These are phyloP conservation scores for Pulveroboletus sp. DNA, from an alignment of 1,284 basidiomycete species.

Conservation along the genomic window DNA sequence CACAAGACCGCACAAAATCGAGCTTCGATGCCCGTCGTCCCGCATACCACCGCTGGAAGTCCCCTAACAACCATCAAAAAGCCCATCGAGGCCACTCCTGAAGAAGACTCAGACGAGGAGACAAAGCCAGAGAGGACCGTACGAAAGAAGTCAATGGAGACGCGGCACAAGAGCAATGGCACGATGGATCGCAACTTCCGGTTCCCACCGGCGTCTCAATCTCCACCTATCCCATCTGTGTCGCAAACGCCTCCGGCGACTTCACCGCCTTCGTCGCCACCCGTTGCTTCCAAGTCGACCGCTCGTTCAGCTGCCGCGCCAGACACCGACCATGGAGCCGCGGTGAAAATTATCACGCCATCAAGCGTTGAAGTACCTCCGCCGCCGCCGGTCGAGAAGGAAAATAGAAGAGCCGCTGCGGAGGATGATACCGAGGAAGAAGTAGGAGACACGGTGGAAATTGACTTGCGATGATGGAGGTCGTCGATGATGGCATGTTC, in stretches of 20 bases:
- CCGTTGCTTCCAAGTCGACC: constrained; percentile 2
- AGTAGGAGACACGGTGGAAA: constrained; percentile 74
- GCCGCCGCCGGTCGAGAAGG: constrained; percentile 75
- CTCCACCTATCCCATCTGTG: constrained; percentile 23
- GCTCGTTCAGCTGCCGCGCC: constrained; percentile 1
- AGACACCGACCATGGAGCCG: constrained; percentile 25
- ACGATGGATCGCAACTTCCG: constrained; percentile 79
- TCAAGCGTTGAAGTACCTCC: constrained; percentile 73
- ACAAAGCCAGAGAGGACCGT: constrained; percentile 1
- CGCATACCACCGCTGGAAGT: constrained; percentile 17
- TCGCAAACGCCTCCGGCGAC: constrained; percentile 1
- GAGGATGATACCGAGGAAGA: constrained; percentile 64
- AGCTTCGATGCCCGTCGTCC: constrained; percentile 29
- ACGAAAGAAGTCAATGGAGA: constrained; percentile 23
- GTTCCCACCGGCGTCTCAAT: constrained; percentile 53
- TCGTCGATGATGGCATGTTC: background rate
- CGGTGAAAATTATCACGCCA: constrained; percentile 49
- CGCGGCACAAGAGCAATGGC: constrained; percentile 51
- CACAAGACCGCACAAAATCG: constrained; percentile 37
- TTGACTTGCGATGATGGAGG: constrained; percentile 37
- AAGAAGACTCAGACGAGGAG: constrained; percentile 46
- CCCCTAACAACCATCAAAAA: constrained; percentile 20
- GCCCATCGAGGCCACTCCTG: constrained; percentile 50
- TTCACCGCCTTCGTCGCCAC: constrained; percentile 25
- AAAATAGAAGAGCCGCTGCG: constrained; percentile 41